Base-by-base conservation (phyloP, 2,329 filamentous ascomycete species). In the Aspergillus vadensis region DNA sequence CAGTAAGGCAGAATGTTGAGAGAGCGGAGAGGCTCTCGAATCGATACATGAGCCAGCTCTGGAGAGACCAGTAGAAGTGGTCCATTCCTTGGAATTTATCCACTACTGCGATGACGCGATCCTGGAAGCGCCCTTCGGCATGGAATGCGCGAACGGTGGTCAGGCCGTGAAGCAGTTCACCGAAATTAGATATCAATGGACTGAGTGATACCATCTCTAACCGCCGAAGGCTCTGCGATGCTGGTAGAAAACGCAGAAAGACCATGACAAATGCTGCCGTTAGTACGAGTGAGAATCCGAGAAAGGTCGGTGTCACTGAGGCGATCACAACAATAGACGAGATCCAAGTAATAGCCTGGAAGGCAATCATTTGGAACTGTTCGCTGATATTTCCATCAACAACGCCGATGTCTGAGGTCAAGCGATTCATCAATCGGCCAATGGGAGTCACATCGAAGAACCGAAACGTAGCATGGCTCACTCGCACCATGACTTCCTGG, bases 81-180 rank as follows among this genome's bases (percentile, higher is more conserved):
- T 97, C 93, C 84, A 96, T 95, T 72, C 92, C 92, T 74, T 97
- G 93, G 72, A 97, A 97, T 17, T 88, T 87, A 70, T 97, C 92
- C 0, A 92, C 92, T 0, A 92, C 92, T 2, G 83, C 80, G 36
- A 97, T 88, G 55, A 96, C 91, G 54, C 88, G 85, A 63, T 88
- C 85, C 70, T 96, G 91, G 70, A 97, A 97, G 55, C 90, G 87
- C 4, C 84, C 79, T 67, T 96, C 89, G 0, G 89, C 91, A 52
- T 85, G 86, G 72, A 96, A 94, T 0, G 93, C 92, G 47, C 91
- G 86, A 21, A 97, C 92, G 0, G 93, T 97, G 0, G 91, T 92
- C 8, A 97, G 79, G 0, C 93, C 93, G 62, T 96, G 90, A 2
- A 96, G 82, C 44, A 97, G 84, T 23, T 92, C 91, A 23, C 92